Percentiles rank a stretch among this genome's conserved stretches.
phyloP scores from a whole-genome alignment of 306 rosid genomes.

The Gleditsia sinensis region DNA sequence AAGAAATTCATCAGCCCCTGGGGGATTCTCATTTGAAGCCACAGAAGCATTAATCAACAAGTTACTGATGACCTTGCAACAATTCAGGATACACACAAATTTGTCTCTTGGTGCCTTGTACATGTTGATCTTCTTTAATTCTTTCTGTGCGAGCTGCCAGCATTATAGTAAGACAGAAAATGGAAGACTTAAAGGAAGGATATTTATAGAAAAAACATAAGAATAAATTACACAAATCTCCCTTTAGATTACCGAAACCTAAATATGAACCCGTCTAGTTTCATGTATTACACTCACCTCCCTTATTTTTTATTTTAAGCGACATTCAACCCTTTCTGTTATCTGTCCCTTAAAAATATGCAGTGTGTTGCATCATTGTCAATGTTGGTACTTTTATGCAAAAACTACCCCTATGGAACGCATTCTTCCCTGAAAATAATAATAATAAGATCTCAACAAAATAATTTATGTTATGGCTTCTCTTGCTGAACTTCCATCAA shows the following conservation, averaged over 20 bases:
- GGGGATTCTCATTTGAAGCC: conserved; percentile 76
- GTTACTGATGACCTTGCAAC: conserved; percentile 90
- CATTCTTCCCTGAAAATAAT: neutral
- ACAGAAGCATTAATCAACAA: conserved; percentile 80
- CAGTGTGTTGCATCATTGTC: neutral
- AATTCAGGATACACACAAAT: conserved; percentile 83
- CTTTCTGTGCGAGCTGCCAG: conserved; percentile 94
- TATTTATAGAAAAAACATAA: no score
- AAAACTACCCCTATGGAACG: neutral
- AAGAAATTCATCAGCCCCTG: conserved; percentile 95
- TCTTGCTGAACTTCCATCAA: neutral
- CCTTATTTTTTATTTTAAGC: neutral
- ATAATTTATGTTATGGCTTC: neutral
- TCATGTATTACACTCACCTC: neutral
- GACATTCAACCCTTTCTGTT: neutral
- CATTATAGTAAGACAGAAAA: conserved; percentile 26
- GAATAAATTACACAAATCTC: neutral
- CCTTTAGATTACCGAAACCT: neutral
- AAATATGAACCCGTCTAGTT: neutral
- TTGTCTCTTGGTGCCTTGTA: conserved; percentile 97
- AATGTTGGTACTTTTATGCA: neutral
- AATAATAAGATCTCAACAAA: neutral
- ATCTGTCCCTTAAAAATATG: neutral
- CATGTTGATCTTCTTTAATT: conserved; percentile 89
- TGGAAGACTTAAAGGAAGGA: conserved; percentile 17